Evolutionary conservation across 2,329 filamentous ascomycete genomes (phyloP).

Genomic region (Drechslerella coelobrocha): DNA sequence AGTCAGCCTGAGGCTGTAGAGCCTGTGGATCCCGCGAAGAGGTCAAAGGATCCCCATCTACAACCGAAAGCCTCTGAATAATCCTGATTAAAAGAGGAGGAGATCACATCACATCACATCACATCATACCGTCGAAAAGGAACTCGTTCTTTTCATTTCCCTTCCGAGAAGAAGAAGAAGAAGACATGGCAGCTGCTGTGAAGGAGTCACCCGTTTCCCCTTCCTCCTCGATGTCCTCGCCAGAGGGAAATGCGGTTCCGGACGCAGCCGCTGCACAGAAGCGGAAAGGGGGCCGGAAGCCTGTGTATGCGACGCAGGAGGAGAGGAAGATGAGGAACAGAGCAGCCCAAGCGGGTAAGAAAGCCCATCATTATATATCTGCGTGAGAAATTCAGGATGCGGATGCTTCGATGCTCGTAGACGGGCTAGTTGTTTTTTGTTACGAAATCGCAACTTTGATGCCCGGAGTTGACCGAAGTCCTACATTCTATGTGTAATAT

Average conservation of each 20-base stretch:
- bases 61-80: conserved; percentile 28
- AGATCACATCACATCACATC: not conserved
- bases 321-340: conserved; percentile 97
- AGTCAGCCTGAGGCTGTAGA: conserved; percentile 36
- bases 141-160: conserved; percentile 1
- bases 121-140: not conserved
- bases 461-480: too few species aligned
- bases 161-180: conserved; percentile 5
- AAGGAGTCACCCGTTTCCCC: conserved; percentile 55
- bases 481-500: too few species aligned
- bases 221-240: conserved; percentile 54
- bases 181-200: conserved; percentile 54
- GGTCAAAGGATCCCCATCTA: conserved; percentile 27
- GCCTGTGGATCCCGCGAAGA: conserved; percentile 27
- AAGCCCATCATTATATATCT: not conserved
- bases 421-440: too few species aligned
- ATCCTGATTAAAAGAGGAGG: conserved; percentile 37
- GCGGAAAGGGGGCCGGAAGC: conserved; percentile 96
- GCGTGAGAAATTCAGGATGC: conserved; percentile 2
- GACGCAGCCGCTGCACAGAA: conserved; percentile 67
- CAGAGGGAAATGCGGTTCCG: conserved; percentile 53
- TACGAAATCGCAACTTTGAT: too few species aligned
- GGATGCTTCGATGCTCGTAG: too few species aligned
- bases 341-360: conserved; percentile 81
- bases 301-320: conserved; percentile 97